These are phyloP conservation scores for Aegilops longissima DNA, from an alignment of 176 grass and related monocot genomes.

Conservation along the genomic window DNA sequence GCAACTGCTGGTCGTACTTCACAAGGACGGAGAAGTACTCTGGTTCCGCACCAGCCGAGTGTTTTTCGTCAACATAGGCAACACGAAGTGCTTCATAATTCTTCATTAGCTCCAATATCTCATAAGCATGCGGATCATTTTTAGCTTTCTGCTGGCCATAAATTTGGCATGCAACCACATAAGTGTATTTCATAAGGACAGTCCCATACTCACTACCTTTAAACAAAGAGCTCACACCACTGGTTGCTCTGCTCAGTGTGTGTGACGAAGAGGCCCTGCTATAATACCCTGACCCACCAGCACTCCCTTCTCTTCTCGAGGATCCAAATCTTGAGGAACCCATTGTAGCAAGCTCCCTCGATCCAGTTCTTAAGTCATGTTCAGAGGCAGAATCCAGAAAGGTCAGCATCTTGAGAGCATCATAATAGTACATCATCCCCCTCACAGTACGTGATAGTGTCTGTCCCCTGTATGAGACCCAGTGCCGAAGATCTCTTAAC, in stretches of 20 bases:
- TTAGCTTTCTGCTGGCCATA: conserved; percentile 91
- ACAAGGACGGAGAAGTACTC: conserved; percentile 87
- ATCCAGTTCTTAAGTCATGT: conserved; percentile 71
- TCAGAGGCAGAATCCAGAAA: conserved; percentile 94
- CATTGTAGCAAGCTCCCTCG: conserved; percentile 62
- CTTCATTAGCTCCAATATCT: conserved; percentile 94
- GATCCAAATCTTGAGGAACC: conserved; percentile 51
- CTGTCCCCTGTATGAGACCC: conserved; percentile 94
- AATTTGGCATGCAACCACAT: conserved; percentile 97
- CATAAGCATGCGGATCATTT: conserved; percentile 70
- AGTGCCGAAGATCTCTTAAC: conserved; percentile 67
- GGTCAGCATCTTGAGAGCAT: conserved; percentile 90
- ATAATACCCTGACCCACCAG: conserved; percentile 44
- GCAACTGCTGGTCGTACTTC: conserved; percentile 75
- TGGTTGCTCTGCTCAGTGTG: conserved; percentile 63
- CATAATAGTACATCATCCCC: conserved; percentile 99
- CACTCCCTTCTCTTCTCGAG: conserved; percentile 40
- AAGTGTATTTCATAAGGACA: conserved; percentile 93
- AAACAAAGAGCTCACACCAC: conserved; percentile 71
- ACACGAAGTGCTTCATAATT: conserved; percentile 91
- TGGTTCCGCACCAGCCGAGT: conserved; percentile 38
- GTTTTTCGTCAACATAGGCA: conserved; percentile 85
- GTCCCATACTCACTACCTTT: conserved; percentile 93
- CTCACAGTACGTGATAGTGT: conserved; percentile 83
- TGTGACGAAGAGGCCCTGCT: conserved; percentile 53